Conservation (phyloP, 1,284 basidiomycete species). For the Paramarasmius palmivorus region DNA sequence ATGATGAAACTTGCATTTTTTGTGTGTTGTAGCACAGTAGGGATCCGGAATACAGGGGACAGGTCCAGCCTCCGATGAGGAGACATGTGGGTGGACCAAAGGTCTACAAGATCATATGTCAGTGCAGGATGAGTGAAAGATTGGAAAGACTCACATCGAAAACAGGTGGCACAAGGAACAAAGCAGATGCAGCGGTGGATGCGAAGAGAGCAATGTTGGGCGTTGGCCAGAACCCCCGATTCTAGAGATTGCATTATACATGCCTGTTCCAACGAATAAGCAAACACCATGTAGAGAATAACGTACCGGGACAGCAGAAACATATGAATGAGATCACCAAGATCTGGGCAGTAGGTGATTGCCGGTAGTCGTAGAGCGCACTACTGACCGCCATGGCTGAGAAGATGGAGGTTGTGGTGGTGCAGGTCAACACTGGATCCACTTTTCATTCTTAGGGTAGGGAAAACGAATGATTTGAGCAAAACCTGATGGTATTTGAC, state of each 20-base stretch:
- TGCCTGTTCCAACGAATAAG: neutral
- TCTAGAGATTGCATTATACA: conserved; percentile 29
- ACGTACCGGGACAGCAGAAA: neutral
- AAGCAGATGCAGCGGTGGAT: conserved; percentile 27
- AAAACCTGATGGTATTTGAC: too few species aligned
- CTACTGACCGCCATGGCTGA: too few species aligned
- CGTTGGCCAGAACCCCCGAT: conserved; percentile 29
- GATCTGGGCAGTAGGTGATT: too few species aligned
- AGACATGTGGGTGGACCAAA: conserved; percentile 25
- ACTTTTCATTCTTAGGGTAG: too few species aligned
- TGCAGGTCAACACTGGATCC: too few species aligned
- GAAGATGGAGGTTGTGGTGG: too few species aligned
- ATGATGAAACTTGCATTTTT: conserved; percentile 27
- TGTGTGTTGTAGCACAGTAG: conserved; percentile 28
- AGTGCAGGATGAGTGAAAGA: neutral
- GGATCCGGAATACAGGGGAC: conserved; percentile 25
- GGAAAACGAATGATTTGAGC: too few species aligned
- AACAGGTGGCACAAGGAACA: conserved; percentile 26
- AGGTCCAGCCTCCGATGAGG: conserved; percentile 26
- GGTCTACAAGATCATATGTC: conserved; percentile 14
- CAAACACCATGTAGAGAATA: neutral
- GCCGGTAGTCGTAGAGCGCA: neutral
- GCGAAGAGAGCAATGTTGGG: conserved; percentile 27
- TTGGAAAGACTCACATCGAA: too few species aligned
- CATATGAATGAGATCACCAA: neutral